Evolutionary conservation across 2,329 filamentous ascomycete species (phyloP), one percentile per base, ranked within the genome.

Genomic region (Neopestalotiopsis sp.): DNA sequence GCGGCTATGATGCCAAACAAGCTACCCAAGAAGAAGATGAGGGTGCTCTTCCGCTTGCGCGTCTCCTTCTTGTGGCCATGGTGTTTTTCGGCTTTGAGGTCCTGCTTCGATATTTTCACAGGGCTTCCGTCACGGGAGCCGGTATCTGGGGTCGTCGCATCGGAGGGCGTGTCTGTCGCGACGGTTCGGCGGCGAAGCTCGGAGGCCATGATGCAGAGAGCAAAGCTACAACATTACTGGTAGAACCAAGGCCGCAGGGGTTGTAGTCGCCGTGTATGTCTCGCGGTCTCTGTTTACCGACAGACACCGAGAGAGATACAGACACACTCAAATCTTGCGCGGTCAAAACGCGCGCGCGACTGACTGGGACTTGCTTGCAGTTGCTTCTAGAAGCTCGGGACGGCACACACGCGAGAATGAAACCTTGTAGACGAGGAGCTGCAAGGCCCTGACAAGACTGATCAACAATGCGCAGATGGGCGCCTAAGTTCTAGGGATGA

Each of bases 1-100:
- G 96, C 96, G 2, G 91, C 87, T n/a, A 97, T 83, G 68, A 99
- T 88, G 13, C 96, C 96, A 75, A 96, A 95, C n/a, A 99, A 76
- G 56, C 94, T 94, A 40, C 96, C 96, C 24, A 99, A 85, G 10
- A 91, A 83, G 80, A 99, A 98, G 34, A 98, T 92, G 76, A 97
- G 89, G 2, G 91, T 91, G 80, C 90, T 93, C 71, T 91, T 90
- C 74, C 93, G 89, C 82, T 95, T 97, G 71, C 88, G 88, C 65
- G 83, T 85, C 73, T 87, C 88, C 12, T 82, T 79, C 28, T 75
- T 77, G 67, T 82, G 79, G 67, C 84, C 81, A 30, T 76, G 73
- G 57, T 75, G 75, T 4, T 30, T 40, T 70, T 86, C 77, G 57
- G 86, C 77, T 69, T 84, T 83, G 57, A 34, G 28, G 67, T 85